These are phyloP conservation scores for Bonia amplexicaulis DNA, from an alignment of 176 grass and related monocot genomes.

Conservation along the genomic window DNA sequence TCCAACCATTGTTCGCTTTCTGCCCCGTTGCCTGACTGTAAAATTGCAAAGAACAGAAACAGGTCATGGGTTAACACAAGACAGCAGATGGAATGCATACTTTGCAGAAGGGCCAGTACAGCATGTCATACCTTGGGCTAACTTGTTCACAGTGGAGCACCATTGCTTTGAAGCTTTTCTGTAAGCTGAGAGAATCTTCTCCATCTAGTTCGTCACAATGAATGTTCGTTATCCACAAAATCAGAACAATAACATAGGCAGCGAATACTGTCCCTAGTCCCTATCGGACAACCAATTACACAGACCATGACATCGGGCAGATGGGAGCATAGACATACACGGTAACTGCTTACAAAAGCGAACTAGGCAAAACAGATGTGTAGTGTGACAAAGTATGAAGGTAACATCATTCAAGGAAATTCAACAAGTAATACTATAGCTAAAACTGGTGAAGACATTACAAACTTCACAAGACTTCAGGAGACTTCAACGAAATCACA, in stretches of 20 bases:
- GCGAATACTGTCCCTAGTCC: neutral
- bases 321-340: neutral
- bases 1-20: constrained; percentile 85
- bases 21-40: constrained; percentile 70
- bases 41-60: neutral
- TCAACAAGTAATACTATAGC: too few species aligned
- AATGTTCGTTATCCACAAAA: neutral
- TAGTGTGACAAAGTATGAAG: too few species aligned
- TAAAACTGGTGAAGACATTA: too few species aligned
- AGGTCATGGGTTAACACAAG: neutral
- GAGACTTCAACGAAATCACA: too few species aligned
- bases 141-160: constrained; percentile 85
- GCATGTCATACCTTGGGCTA: constrained; percentile 66
- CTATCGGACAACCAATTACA: neutral
- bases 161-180: constrained; percentile 80
- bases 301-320: neutral
- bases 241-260: neutral
- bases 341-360: neutral
- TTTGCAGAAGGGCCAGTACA: neutral
- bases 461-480: too few species aligned
- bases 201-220: constrained; percentile 54
- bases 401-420: too few species aligned
- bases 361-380: neutral
- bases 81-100: neutral
- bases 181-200: constrained; percentile 72